phyloP scores from a whole-genome alignment of 2,329 filamentous ascomycete genomes.

The Hypoxylon sp. region DNA sequence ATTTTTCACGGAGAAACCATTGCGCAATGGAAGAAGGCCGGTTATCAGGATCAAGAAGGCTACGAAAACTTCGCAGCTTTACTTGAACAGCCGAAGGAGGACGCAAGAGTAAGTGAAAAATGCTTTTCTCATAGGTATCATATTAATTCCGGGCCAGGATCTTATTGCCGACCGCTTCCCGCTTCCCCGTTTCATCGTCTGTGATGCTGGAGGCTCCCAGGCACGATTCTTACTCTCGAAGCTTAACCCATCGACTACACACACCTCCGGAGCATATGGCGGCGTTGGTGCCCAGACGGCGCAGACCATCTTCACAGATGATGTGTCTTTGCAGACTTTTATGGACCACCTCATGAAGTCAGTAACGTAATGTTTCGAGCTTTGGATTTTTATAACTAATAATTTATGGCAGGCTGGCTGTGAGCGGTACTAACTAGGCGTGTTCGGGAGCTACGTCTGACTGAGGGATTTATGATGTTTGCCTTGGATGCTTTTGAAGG shows the following conservation, averaged over 20 bases:
- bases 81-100: conserved; percentile 94
- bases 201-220: conserved; percentile 97
- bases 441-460: background rate
- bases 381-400: background rate
- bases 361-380: conserved; percentile 53
- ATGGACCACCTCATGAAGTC: conserved; percentile 99
- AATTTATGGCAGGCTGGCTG: conserved; percentile 63
- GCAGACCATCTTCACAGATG: conserved; percentile 98
- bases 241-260: conserved; percentile 96
- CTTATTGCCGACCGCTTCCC: conserved; percentile 97
- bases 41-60: conserved; percentile 97
- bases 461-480: conserved; percentile 3
- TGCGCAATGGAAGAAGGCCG: conserved; percentile 97
- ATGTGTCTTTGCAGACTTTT: conserved; percentile 97
- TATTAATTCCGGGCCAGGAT: conserved; percentile 69
- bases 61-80: conserved; percentile 95
- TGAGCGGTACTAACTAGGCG: conserved; percentile 71
- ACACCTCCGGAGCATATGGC: conserved; percentile 92
- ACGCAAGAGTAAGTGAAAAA: conserved; percentile 80
- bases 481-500: background rate
- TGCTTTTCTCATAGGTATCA: conserved; percentile 23
- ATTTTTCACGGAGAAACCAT: conserved; percentile 99
- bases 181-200: conserved; percentile 98
- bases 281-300: conserved; percentile 86
- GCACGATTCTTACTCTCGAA: conserved; percentile 97